Evolutionary conservation across 106 monocot species (phyloP), one percentile per base, ranked within the genome.

Genomic region (Hemerocallis citrina): DNA sequence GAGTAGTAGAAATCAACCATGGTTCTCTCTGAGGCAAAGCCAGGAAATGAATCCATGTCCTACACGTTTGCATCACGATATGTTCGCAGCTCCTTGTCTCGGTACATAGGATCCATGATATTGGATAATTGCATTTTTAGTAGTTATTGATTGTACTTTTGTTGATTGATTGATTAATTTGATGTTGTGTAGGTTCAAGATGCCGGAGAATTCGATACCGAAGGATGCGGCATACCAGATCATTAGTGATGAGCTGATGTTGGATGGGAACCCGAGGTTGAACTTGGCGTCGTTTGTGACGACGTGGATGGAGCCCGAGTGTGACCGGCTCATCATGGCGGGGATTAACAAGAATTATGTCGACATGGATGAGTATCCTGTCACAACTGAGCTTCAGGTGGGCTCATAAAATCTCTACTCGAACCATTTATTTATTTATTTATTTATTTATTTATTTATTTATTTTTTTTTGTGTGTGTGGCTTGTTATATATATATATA

Each of bases 311-410:
- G 80, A 85, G 70, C 80, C 70, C 7, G 79, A 85, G 65, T 85
- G 84, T 45, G 76, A 85, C 31, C 55, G 62, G 33, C 73, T 85
- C 50, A 80, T 85, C 11, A 74, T 85, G 85, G 42, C 64, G 9
- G 25, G 71, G 14, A 14, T 80, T 51, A 80, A 80, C 66, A 85
- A 85, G 72, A 85, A 85, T 57, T 85, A 80, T 44, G 85, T 85
- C 33, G 85, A 85, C 72, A 87, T 87, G 86, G 86, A 87, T 49
- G 81, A 69, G 68, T 87, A 87, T 65, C 81, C 86, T 44, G 81
- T 82, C 28, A 82, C 86, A 52, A 87, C 81, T 10, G 81, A 87
- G 65, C 78, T 87, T 14, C 81, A 87, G 78, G 86, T 72, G 27
- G 59, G 15, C n/a, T n/a, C n/a, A n/a, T n/a, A n/a, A n/a, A 4